phyloP scores from a whole-genome alignment of 352 stramenopile genomes.

The Elongisporangium prolatum region DNA sequence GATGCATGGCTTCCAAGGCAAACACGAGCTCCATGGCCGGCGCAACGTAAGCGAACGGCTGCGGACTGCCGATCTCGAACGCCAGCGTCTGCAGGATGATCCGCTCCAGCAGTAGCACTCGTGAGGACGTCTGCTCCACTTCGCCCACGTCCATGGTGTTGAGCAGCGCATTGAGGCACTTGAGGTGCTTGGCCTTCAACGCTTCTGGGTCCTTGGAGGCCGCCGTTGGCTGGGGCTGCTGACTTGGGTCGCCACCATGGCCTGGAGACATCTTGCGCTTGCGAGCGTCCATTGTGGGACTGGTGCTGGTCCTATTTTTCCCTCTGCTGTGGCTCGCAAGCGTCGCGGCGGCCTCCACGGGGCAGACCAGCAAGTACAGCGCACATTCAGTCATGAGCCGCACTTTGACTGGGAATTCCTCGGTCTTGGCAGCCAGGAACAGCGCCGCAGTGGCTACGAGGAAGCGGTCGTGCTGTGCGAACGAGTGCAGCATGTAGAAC shows the following conservation, averaged over 20 bases:
- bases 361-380: conserved; percentile 57
- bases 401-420: conserved; percentile 79
- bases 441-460: conserved; percentile 65
- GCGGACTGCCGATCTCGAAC: conserved; percentile 63
- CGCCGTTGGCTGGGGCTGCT: conserved; percentile 3
- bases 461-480: conserved; percentile 76
- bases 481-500: conserved; percentile 80
- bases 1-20: conserved; percentile 51
- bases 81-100: conserved; percentile 70
- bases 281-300: conserved; percentile 10
- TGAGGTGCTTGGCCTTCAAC: conserved; percentile 55
- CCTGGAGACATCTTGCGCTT: conserved; percentile 13
- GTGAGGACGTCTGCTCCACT: conserved; percentile 52
- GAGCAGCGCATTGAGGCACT: conserved; percentile 55
- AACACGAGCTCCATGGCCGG: conserved; percentile 51
- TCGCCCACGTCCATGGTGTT: conserved; percentile 61
- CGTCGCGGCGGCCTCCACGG: conserved; percentile 15
- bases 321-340: conserved; percentile 4
- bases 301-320: conserved; percentile 14
- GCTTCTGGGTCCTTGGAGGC: conserved; percentile 45
- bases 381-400: conserved; percentile 71
- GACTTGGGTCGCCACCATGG: background rate
- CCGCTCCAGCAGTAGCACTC: conserved; percentile 66
- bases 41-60: conserved; percentile 63
- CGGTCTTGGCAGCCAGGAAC: conserved; percentile 72